A percentile compares a stretch with the other conserved stretches of the same genome.
phyloP scores from a whole-genome alignment of 495 filamentous ascomycete genomes.

The Cudoniella acicularis region DNA sequence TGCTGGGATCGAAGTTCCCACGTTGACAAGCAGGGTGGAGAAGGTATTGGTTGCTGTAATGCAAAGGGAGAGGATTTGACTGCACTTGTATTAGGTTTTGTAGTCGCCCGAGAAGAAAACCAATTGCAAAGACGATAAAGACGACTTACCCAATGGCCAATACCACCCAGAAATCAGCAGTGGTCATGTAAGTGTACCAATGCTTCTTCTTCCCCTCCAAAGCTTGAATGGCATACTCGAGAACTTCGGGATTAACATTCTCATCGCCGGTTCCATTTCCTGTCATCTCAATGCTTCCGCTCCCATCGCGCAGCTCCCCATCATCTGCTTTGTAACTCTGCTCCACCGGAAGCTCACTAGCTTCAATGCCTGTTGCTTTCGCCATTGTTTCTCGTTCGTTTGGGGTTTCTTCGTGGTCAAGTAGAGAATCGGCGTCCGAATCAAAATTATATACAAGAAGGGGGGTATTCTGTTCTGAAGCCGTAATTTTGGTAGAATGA shows the following conservation, averaged over 20 bases:
- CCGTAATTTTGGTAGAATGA: slow-evolving; percentile 13
- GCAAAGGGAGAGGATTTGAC: slow-evolving; percentile 81
- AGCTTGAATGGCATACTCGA: slow-evolving; percentile 34
- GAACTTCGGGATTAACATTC: slow-evolving; percentile 18
- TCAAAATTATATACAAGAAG: slow-evolving; percentile 28
- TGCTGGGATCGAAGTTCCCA: slow-evolving; percentile 83
- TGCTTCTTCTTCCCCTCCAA: slow-evolving; percentile 50
- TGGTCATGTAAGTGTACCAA: slow-evolving; percentile 77
- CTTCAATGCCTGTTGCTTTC: slow-evolving; percentile 11
- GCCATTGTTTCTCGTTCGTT: slow-evolving; percentile 11
- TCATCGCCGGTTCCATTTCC: slow-evolving; percentile 1
- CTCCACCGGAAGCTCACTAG: slow-evolving; percentile 1
- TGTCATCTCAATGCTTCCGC: slow-evolving; percentile 2
- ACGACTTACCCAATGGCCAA: slow-evolving; percentile 70
- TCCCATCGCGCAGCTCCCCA: slow-evolving; percentile 9
- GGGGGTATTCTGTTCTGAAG: slow-evolving; percentile 8
- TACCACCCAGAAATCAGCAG: slow-evolving; percentile 82
- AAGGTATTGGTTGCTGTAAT: slow-evolving; percentile 90
- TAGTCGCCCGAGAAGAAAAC: slow-evolving; percentile 1
- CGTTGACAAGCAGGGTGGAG: slow-evolving; percentile 62
- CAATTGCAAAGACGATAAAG: slow-evolving; percentile 1
- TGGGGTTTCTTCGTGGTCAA: background rate
- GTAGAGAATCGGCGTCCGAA: slow-evolving; percentile 3
- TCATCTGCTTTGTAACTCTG: slow-evolving; percentile 20
- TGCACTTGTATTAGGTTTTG: slow-evolving; percentile 26